These are phyloP conservation scores for Trichophyton mentagrophytes DNA, from an alignment of 2,329 filamentous ascomycete genomes.

Conservation along the genomic window DNA sequence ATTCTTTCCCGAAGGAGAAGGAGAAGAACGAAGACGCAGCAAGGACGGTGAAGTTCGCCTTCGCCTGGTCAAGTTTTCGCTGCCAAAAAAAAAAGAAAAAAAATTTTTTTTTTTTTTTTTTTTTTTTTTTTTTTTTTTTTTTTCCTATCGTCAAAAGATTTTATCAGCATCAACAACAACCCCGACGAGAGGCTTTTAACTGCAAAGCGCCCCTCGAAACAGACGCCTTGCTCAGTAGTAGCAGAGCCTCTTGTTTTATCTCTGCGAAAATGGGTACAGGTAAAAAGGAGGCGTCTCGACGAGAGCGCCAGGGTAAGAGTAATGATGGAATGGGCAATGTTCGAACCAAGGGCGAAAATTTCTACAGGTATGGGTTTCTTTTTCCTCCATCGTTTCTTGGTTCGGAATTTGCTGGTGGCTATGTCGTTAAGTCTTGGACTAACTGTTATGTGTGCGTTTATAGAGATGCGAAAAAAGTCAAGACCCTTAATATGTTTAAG, in stretches of 20 bases:
- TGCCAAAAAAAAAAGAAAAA: not conserved
- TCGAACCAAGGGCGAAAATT: conserved; percentile 92
- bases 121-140: conserved; percentile 20
- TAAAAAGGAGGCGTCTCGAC: conserved; percentile 81
- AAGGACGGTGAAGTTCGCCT: not conserved
- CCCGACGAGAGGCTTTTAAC: not conserved
- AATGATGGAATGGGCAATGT: conserved; percentile 85
- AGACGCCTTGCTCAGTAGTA: conserved; percentile 8
- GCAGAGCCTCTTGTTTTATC: conserved; percentile 9
- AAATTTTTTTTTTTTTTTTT: conserved; percentile 23
- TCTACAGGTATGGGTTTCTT: conserved; percentile 59
- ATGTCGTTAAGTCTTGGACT: not conserved
- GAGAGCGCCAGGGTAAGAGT: conserved; percentile 71
- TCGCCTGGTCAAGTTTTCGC: not conserved
- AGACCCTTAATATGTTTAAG: conserved; percentile 79
- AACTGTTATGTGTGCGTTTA: conserved; percentile 11
- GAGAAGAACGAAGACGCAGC: not conserved
- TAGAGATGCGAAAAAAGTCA: conserved; percentile 69
- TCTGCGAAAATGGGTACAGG: conserved; percentile 59
- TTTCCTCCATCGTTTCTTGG: not conserved
- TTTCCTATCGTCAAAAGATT: conserved; percentile 10
- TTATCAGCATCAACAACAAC: not conserved
- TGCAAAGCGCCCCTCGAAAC: not conserved
- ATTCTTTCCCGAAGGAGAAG: no score
- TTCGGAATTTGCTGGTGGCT: no score